Conservation (phyloP, 495 filamentous ascomycete genomes). For the Tuber microsphaerosporum region DNA sequence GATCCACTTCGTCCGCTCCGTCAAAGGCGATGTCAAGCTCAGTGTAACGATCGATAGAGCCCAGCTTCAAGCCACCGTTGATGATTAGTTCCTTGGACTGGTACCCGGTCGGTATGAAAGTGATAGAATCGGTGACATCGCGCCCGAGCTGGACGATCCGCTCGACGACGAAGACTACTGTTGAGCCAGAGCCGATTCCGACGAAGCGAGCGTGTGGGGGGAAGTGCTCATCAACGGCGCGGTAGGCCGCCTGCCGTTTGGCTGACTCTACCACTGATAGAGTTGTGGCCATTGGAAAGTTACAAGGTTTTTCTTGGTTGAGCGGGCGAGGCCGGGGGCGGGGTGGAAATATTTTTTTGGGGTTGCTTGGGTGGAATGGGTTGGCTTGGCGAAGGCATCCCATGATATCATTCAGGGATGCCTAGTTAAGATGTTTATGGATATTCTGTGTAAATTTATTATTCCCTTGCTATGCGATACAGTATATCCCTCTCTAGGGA, state of each 20-base stretch:
- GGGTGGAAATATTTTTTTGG: neutral
- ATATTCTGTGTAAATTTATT: neutral
- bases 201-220: constrained; percentile 61
- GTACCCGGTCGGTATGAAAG: constrained; percentile 85
- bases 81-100: constrained; percentile 79
- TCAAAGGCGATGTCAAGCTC: constrained; percentile 38
- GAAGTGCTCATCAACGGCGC: constrained; percentile 82
- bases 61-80: constrained; percentile 63
- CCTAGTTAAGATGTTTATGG: neutral
- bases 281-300: constrained; percentile 14
- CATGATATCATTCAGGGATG: constrained; percentile 1
- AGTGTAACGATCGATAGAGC: constrained; percentile 57
- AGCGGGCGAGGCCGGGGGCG: neutral
- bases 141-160: constrained; percentile 69
- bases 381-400: neutral
- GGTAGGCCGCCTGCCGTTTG: constrained; percentile 74
- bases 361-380: neutral
- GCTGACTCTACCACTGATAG: constrained; percentile 60
- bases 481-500: neutral
- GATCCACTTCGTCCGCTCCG: constrained; percentile 91
- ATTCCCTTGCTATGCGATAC: neutral
- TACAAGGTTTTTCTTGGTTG: neutral
- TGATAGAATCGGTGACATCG: constrained; percentile 55
- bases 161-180: constrained; percentile 91
- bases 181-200: constrained; percentile 89